These are phyloP conservation scores for Infundibulicybe gibba DNA, from an alignment of 768 basidiomycete species.

Conservation along the genomic window DNA sequence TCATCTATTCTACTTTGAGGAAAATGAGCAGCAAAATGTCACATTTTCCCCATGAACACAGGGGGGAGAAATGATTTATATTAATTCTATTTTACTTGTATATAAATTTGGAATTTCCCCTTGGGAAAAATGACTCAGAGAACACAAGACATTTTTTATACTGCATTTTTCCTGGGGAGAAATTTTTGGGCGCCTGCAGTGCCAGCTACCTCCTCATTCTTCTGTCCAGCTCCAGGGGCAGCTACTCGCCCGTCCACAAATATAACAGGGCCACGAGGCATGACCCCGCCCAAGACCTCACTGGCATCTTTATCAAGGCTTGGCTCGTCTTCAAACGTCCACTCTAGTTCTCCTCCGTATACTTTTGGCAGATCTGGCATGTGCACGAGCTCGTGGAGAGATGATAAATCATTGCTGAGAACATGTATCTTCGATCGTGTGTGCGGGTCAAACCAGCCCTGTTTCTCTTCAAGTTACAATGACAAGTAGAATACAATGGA, in stretches of 20 bases:
- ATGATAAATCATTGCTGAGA: conserved; percentile 54
- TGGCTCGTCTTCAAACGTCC: conserved; percentile 67
- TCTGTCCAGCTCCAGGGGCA: too few species aligned
- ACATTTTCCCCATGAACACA: too few species aligned
- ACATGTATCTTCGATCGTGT: conserved; percentile 78
- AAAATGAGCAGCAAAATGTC: too few species aligned
- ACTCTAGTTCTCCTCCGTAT: conserved; percentile 76
- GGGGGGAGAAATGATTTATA: too few species aligned
- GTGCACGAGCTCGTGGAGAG: conserved; percentile 46
- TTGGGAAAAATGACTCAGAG: too few species aligned
- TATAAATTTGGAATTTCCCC: too few species aligned
- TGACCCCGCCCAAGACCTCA: conserved; percentile 34
- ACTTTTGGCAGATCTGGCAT: conserved; percentile 50
- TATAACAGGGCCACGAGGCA: conserved; percentile 55
- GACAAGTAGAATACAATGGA: neutral
- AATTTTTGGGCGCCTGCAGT: too few species aligned
- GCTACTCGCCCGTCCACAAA: conserved; percentile 43
- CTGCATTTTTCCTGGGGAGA: too few species aligned
- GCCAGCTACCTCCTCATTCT: too few species aligned
- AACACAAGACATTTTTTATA: too few species aligned
- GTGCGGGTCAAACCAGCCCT: conserved; percentile 80
- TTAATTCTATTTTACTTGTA: too few species aligned
- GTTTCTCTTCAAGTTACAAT: neutral
- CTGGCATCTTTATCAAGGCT: conserved; percentile 53
- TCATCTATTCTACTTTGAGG: too few species aligned